These are phyloP conservation scores for Raphanus sativus DNA, from an alignment of 345 rosid genomes.

Conservation along the genomic window DNA sequence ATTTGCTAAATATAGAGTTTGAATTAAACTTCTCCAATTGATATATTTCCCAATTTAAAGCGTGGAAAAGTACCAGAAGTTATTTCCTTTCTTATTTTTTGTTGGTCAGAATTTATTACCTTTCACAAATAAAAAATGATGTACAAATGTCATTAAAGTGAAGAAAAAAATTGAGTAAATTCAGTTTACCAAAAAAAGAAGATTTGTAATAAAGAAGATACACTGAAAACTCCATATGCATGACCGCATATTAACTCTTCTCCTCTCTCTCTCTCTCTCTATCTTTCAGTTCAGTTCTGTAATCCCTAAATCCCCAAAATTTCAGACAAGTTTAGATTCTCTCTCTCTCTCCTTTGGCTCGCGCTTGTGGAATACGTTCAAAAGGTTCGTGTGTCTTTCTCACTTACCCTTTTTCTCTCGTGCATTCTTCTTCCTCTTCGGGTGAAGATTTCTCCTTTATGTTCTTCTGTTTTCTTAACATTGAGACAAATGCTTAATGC, in stretches of 20 bases:
- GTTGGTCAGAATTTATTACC: neutral
- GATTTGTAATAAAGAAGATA: constrained; percentile 30
- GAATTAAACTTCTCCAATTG: neutral
- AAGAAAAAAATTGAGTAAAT: neutral
- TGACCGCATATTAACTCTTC: constrained; percentile 27
- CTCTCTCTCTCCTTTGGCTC: neutral
- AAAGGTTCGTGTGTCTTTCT: constrained; percentile 33
- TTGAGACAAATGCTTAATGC: constrained; percentile 13
- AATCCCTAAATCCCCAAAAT: constrained; percentile 48
- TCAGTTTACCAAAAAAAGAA: constrained; percentile 2
- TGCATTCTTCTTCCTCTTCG: neutral
- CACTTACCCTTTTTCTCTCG: constrained; percentile 21
- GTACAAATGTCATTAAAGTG: neutral
- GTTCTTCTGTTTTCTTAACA: constrained; percentile 9
- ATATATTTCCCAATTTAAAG: neutral
- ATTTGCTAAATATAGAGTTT: neutral
- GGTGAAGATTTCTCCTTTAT: neutral
- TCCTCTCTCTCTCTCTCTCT: constrained; percentile 11
- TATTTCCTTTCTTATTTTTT: neutral
- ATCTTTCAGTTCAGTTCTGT: constrained; percentile 16
- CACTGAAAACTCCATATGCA: constrained; percentile 27
- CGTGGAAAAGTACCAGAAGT: neutral
- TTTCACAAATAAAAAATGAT: neutral
- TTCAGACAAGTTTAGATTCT: constrained; percentile 36
- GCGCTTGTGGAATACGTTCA: constrained; percentile 38